A percentile compares a stretch with the other conserved stretches of the same genome.
phyloP scores from a whole-genome alignment of 2,329 filamentous ascomycete genomes.

The Periglandula ipomoeae region DNA sequence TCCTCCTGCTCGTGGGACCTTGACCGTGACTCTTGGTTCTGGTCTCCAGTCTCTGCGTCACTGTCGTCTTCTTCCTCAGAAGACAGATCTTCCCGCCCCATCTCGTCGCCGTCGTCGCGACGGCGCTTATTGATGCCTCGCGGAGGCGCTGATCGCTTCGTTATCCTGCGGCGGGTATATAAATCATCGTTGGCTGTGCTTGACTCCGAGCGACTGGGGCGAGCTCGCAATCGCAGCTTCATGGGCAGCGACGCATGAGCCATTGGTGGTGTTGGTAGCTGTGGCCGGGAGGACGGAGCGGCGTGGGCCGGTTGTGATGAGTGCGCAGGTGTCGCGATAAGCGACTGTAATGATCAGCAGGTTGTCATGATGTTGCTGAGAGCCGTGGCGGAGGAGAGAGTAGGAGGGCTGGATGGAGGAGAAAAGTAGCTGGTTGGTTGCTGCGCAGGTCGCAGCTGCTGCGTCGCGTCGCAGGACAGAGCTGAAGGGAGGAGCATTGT shows the following conservation, averaged over 20 bases:
- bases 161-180: constrained; percentile 36
- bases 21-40: constrained; percentile 4
- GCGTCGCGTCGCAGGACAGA: constrained; percentile 47
- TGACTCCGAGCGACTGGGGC: constrained; percentile 18
- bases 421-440: constrained; percentile 42
- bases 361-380: constrained; percentile 48
- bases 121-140: constrained; percentile 46
- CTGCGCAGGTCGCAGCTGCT: constrained; percentile 31
- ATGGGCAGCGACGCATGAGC: constrained; percentile 39
- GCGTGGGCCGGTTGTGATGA: constrained; percentile 16
- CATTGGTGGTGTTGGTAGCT: constrained; percentile 48
- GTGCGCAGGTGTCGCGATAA: constrained; percentile 35
- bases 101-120: constrained; percentile 37
- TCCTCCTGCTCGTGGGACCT: background rate
- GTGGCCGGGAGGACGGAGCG: constrained; percentile 21
- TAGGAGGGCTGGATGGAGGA: constrained; percentile 48
- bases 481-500: constrained; percentile 53
- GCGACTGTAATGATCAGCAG: constrained; percentile 52
- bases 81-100: constrained; percentile 29
- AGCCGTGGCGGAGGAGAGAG: constrained; percentile 33
- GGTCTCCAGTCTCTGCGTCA: constrained; percentile 25
- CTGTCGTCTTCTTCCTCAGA: constrained; percentile 22
- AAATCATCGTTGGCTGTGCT: constrained; percentile 20
- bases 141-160: constrained; percentile 38
- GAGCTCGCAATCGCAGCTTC: constrained; percentile 47